Evolutionary conservation across 2,329 filamentous ascomycete species (phyloP), one percentile per base, ranked within the genome.

Genomic region (Ambrosiella xylebori): DNA sequence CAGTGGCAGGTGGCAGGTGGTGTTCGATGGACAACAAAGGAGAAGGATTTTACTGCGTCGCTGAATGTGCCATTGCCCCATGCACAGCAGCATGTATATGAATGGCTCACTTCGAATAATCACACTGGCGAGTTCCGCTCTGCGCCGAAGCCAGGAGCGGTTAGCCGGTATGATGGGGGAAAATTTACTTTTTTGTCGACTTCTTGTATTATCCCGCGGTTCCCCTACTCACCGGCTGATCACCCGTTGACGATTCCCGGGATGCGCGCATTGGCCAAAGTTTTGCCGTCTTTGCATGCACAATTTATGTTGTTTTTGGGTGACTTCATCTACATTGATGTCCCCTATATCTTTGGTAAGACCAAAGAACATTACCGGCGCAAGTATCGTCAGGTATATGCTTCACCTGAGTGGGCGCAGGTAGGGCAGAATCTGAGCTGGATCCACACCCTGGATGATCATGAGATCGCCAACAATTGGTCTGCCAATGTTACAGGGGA

Each of bases 401-500:
- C 88, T 0, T 95, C 90, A 1, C 91, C 91, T 0, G 91, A 95
- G 63, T 98, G 93, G 93, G 75, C 79, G 0, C 73, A 81, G 0
- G 82, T 86, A 9, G 81, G 81, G 0, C 76, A 85, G 63, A 83
- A 88, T 58, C 74, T 97, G n/a, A 94, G 90, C 64, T 98, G 93
- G 93, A 88, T 97, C 50, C 93, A 98, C 66, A 90, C 95, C 1
- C 79, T 96, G 6, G 93, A 98, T 66, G 93, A 98, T 67, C 93
- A 98, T 65, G 93, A 98, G 67, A 96, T 98, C 61, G 79, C 80
- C 4, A 97, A 98, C 64, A 93, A 97, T 70, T 97, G 90, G 89
- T 82, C 85, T 61, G 76, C 78, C 15, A 93, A 91, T 67, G 84
- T 80, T 12, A 89, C 87, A 0, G 86, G 87, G 5, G 79, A 95